Percentiles rank a stretch among this genome's conserved stretches.
Conservation (phyloP, 129 eudicot species). For the Lactuca sativa region DNA sequence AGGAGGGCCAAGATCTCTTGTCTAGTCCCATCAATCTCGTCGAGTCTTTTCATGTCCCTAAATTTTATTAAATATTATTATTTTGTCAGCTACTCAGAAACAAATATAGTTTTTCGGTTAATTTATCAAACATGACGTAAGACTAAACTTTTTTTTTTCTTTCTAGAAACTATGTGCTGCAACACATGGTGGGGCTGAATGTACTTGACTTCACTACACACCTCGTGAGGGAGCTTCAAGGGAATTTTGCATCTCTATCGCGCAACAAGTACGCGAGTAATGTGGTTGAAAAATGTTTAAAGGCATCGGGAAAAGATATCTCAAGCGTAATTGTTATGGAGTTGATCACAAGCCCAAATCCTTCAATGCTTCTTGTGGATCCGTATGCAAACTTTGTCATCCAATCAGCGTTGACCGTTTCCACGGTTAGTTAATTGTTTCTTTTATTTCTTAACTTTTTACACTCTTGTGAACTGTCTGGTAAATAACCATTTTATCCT, state of each 20-base stretch:
- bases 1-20: no score
- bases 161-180: constrained; percentile 74
- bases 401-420: constrained; percentile 57
- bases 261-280: constrained; percentile 77
- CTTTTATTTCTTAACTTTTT: not conserved
- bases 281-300: constrained; percentile 68
- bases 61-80: no score
- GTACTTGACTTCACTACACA: constrained; percentile 43
- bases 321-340: constrained; percentile 49
- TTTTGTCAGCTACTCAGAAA: no score
- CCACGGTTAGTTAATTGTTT: constrained; percentile 45
- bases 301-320: constrained; percentile 41
- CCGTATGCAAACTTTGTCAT: constrained; percentile 78
- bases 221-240: constrained; percentile 48
- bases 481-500: no score
- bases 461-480: not conserved
- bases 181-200: constrained; percentile 57
- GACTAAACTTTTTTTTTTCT: not conserved
- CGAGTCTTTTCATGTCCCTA: no score
- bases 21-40: not conserved
- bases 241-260: constrained; percentile 46
- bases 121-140: not conserved
- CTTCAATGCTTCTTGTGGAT: constrained; percentile 48
- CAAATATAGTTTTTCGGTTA: no score
- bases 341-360: constrained; percentile 49